These are phyloP conservation scores for Xerocomellus chrysenteron DNA, from an alignment of 768 basidiomycete species.

Conservation along the genomic window DNA sequence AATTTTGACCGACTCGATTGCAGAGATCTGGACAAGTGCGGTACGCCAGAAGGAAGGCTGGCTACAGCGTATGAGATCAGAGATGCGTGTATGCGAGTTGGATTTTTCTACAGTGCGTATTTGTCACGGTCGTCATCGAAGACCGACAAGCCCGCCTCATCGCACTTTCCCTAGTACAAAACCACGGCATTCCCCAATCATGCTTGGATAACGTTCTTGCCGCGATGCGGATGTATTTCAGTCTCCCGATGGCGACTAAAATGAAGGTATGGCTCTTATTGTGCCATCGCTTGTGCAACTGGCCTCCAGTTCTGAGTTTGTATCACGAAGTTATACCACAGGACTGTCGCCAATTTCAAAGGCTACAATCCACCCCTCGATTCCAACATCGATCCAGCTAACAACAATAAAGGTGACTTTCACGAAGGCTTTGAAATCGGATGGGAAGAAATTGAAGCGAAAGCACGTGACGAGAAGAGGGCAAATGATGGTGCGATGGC, in stretches of 20 bases:
- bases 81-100: constrained; percentile 77
- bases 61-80: constrained; percentile 58
- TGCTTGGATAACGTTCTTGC: constrained; percentile 46
- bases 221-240: constrained; percentile 63
- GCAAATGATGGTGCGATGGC: constrained; percentile 56
- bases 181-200: constrained; percentile 67
- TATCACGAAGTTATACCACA: constrained; percentile 58
- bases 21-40: constrained; percentile 23
- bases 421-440: constrained; percentile 92
- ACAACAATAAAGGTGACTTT: constrained; percentile 72
- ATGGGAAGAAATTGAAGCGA: constrained; percentile 51
- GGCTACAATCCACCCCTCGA: constrained; percentile 71
- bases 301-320: not conserved
- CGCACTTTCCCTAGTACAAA: constrained; percentile 53
- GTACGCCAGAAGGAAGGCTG: constrained; percentile 33
- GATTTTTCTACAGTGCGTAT: constrained; percentile 76
- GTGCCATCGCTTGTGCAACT: not conserved
- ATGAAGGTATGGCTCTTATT: constrained; percentile 48
- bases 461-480: constrained; percentile 26
- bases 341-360: constrained; percentile 68
- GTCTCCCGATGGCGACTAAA: constrained; percentile 59
- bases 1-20: not conserved
- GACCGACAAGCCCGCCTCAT: not conserved
- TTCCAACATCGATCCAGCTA: constrained; percentile 67
- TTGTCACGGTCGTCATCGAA: not conserved